A percentile compares a stretch with the other conserved stretches of the same genome.
Evolutionary conservation across 2,329 filamentous ascomycete genomes (phyloP).

Genomic region (Epichloe typhina): DNA sequence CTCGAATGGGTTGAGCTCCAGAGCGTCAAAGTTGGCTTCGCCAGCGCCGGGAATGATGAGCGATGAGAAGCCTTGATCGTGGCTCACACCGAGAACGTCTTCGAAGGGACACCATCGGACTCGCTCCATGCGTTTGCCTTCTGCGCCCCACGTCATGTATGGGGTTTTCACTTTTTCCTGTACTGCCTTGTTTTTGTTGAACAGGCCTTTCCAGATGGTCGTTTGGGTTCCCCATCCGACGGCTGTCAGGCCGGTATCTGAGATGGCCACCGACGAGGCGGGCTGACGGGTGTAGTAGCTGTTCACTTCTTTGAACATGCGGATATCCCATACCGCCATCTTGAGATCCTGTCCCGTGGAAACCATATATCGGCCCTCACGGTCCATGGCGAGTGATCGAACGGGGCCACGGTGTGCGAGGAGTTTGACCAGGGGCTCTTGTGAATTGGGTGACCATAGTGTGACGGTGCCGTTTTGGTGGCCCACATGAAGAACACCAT

Average conservation of each 20-base stretch:
- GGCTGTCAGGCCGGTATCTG: constrained; percentile 75
- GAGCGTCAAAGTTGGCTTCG: constrained; percentile 88
- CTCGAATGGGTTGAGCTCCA: constrained; percentile 93
- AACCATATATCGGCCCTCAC: constrained; percentile 91
- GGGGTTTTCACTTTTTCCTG: constrained; percentile 72
- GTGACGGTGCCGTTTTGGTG: constrained; percentile 93
- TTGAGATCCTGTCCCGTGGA: constrained; percentile 78
- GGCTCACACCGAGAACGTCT: constrained; percentile 76
- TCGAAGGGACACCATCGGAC: constrained; percentile 91
- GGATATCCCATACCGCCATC: constrained; percentile 93
- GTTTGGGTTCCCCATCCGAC: constrained; percentile 85
- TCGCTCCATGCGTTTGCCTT: constrained; percentile 67
- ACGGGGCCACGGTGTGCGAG: constrained; percentile 84
- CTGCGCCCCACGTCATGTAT: constrained; percentile 87
- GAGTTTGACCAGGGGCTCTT: constrained; percentile 78
- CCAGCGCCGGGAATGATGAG: constrained; percentile 90
- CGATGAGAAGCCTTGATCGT: constrained; percentile 76
- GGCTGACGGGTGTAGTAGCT: constrained; percentile 76
- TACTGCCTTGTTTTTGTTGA: constrained; percentile 57
- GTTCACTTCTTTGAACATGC: constrained; percentile 87
- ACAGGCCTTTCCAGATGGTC: constrained; percentile 83
- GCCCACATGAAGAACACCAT: constrained; percentile 82
- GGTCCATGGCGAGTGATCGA: constrained; percentile 69
- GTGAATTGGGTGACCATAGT: constrained; percentile 87
- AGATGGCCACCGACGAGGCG: constrained; percentile 73